phyloP scores from a whole-genome alignment of 345 rosid genomes.

The Stellera chamaejasme region DNA sequence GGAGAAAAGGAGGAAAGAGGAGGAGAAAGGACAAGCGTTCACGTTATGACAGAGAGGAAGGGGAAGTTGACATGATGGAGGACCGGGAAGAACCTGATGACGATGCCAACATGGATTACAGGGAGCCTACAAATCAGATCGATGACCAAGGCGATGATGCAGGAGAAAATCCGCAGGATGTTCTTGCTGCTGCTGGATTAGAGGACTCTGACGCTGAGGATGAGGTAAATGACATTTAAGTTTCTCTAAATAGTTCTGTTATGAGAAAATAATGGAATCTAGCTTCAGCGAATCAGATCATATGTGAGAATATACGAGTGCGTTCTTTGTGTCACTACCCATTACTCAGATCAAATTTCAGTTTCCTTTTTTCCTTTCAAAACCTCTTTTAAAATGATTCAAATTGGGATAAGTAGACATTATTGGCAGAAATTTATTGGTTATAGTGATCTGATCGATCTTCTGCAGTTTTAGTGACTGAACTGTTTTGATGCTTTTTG shows the following conservation, averaged over 20 bases:
- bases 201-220: slow-evolving; percentile 91
- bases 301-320: too few relatives aligned
- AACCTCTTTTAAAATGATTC: too few relatives aligned
- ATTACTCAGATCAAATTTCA: too few relatives aligned
- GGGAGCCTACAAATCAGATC: slow-evolving; percentile 30
- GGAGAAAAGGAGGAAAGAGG: slow-evolving; percentile 86
- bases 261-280: too few relatives aligned
- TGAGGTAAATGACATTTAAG: slow-evolving; percentile 25
- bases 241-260: background rate
- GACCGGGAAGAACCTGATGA: slow-evolving; percentile 65
- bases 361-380: too few relatives aligned
- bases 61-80: slow-evolving; percentile 57
- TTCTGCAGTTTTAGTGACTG: too few relatives aligned
- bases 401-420: too few relatives aligned
- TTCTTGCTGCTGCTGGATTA: slow-evolving; percentile 90
- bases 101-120: slow-evolving; percentile 44
- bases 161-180: slow-evolving; percentile 71
- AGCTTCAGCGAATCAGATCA: too few relatives aligned
- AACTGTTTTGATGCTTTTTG: too few relatives aligned
- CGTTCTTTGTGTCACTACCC: too few relatives aligned
- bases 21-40: slow-evolving; percentile 83
- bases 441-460: too few relatives aligned
- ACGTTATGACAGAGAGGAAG: slow-evolving; percentile 61
- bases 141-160: slow-evolving; percentile 45
- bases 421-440: too few relatives aligned